Evolutionary conservation across 2,329 filamentous ascomycete genomes (phyloP), one percentile per base, ranked within the genome.

Genomic region (Apiospora koreana): DNA sequence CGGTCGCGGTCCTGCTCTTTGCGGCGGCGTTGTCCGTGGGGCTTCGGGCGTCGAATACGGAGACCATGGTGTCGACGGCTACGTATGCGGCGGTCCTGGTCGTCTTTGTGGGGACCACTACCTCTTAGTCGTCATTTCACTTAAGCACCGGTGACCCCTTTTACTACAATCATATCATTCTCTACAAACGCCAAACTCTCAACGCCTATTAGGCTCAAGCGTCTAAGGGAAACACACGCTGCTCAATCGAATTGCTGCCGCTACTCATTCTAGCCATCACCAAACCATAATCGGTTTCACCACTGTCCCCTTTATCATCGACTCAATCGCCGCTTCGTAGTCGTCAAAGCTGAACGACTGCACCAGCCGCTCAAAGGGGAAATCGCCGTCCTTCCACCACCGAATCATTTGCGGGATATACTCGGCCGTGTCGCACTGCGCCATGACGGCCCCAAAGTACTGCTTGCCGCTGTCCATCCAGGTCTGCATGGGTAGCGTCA

Each of bases 391-490:
- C 38, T 69, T 71, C 73, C 73, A 74, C 73, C 73, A 74, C n/a
- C 31, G 43, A 12, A 74, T 69, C 70, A 74, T 69, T 23, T 54
- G 78, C 79, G 75, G 75, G 2, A 77, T 71, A 64, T 74, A 76
- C 31, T 86, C 82, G 0, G 84, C 84, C 50, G 87, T 83, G 18
- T 83, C 81, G 21, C 68, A 58, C 21, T 69, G 70, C 4, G 50
- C 70, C 68, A 69, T 68, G 7, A 69, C 68, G 31, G 84, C 84
- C 0, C 85, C 85, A 3, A 85, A 82, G 50, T 84, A 85, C 45
- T 81, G 80, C 71, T 85, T 86, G 0, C 85, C 86, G 16, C 77
- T 77, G 12, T 80, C 78, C 82, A 88, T 84, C 70, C 86, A 83
- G 18, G 78, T 76, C 23, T 83, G 82, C 50, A 85, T 79, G 9